Evolutionary conservation across 148 eudicot genomes (phyloP).

Genomic region (Heliosperma pusillum): DNA sequence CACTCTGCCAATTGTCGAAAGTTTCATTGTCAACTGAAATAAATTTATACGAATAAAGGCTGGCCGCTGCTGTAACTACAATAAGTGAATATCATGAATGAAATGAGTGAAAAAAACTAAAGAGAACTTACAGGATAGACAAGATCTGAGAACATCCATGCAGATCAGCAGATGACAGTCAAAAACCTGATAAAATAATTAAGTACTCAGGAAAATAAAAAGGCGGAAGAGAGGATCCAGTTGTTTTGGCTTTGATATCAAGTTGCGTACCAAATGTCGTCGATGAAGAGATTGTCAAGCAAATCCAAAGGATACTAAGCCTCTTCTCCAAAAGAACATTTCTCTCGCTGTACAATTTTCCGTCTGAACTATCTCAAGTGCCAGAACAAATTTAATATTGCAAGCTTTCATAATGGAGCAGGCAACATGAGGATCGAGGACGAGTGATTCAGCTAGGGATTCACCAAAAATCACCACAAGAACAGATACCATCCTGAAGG

Average conservation of each 20-base stretch:
- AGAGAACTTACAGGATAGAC: too few species aligned
- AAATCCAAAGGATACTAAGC: conserved; percentile 40
- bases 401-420: background rate
- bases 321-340: conserved; percentile 50
- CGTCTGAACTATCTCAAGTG: background rate
- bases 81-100: too few species aligned
- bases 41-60: too few species aligned
- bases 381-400: background rate
- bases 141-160: too few species aligned
- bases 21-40: too few species aligned
- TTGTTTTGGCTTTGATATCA: background rate
- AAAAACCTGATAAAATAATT: conserved; percentile 64
- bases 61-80: too few species aligned
- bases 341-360: conserved; percentile 16
- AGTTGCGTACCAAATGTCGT: conserved; percentile 79
- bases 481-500: conserved; percentile 64
- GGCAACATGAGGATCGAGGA: background rate
- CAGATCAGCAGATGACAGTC: conserved; percentile 78
- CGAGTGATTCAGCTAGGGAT: background rate
- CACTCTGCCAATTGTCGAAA: too few species aligned
- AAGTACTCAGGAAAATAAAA: too few species aligned
- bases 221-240: background rate
- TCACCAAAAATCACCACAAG: conserved; percentile 92
- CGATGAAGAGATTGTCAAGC: background rate
- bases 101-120: too few species aligned